Conservation (phyloP, 495 filamentous ascomycete species). For the Penicillium paradoxum region DNA sequence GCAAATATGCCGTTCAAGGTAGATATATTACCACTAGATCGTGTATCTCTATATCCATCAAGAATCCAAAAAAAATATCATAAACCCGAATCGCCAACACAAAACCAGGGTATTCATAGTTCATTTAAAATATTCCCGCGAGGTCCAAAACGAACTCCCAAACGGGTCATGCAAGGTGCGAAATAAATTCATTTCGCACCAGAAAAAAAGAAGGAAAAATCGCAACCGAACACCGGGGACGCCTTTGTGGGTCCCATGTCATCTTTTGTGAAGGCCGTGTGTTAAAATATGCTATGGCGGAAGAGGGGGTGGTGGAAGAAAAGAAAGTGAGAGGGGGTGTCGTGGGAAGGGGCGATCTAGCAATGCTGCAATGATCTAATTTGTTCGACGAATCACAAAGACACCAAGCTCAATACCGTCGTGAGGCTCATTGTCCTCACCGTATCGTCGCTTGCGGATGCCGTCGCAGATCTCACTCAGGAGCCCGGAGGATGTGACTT, state of each 20-base stretch:
- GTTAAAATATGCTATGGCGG: slow-evolving; percentile 20
- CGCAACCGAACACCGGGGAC: slow-evolving; percentile 20
- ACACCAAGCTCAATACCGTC: slow-evolving; percentile 58
- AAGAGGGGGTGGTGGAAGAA: slow-evolving; percentile 11
- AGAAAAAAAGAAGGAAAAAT: slow-evolving; percentile 13
- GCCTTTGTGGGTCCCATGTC: slow-evolving; percentile 17
- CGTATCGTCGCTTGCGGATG: slow-evolving; percentile 46
- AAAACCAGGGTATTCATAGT: slow-evolving; percentile 38
- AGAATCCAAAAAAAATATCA: slow-evolving; percentile 21
- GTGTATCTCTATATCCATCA: slow-evolving; percentile 24
- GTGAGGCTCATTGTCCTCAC: slow-evolving; percentile 37
- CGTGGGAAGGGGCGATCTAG: neutral
- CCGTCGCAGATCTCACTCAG: slow-evolving; percentile 62
- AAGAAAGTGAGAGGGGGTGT: neutral
- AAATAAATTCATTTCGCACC: slow-evolving; percentile 9
- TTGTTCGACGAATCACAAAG: slow-evolving; percentile 54
- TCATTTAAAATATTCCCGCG: slow-evolving; percentile 13
- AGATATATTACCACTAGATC: slow-evolving; percentile 9
- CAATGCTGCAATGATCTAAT: slow-evolving; percentile 18
- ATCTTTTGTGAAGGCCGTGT: slow-evolving; percentile 13
- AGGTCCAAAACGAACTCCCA: neutral
- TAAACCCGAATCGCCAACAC: slow-evolving; percentile 28
- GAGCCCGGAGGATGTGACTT: slow-evolving; percentile 50
- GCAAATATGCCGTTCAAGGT: neutral
- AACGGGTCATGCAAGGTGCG: slow-evolving; percentile 18